Base-by-base conservation (phyloP, 805 yeast genomes). In the Cyberlindnera veronae region DNA sequence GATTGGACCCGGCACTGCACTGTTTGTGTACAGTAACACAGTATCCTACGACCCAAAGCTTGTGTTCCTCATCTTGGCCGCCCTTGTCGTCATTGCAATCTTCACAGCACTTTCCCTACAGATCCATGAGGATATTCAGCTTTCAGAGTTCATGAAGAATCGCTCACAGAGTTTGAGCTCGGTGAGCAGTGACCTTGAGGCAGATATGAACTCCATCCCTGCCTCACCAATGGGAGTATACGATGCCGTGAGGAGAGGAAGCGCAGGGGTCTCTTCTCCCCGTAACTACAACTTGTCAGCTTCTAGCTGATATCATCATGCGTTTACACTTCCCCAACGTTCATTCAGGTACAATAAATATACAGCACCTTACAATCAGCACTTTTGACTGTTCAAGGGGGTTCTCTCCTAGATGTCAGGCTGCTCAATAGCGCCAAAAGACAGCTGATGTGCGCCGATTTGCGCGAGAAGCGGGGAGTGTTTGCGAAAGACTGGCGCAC, bases 21-120 rank as follows among this genome's bases (percentile, higher is more conserved):
- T 81, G 14, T 60, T 64, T 3, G 38, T 79, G 18, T 84, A 82
- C 48, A 67, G 75, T 0, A 36, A 51, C 2, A 70, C 77, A 0
- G 62, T 75, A 13, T 51, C 62, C 3, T 41, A 39, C n/a, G 49
- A 54, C 9, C 76, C 79, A 2, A 60, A 56, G 29, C 28, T 63
- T 11, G 68, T 69, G 8, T 54, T 75, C 34, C 46, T 48, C 26
- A 23, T 64, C 10, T 8, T 30, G 11, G 37, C 31, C 11, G 21
- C 11, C 1, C 15, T 47, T 12, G 31, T 50, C 6, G 14, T 28
- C 2, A 4, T 30, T 12, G 44, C 40, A 3, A n/a, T 32, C 4
- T 5, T 34, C 2, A 18, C 41, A 1, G 14, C 37, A 0, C n/a
- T 32, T 4, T 33, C 42, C n/a, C 30, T 51, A 5, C 22, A 30